Percentiles rank a stretch among this genome's conserved stretches.
These are phyloP conservation scores for Cystobasidium ongulense DNA, from an alignment of 768 basidiomycete genomes.

Conservation along the genomic window DNA sequence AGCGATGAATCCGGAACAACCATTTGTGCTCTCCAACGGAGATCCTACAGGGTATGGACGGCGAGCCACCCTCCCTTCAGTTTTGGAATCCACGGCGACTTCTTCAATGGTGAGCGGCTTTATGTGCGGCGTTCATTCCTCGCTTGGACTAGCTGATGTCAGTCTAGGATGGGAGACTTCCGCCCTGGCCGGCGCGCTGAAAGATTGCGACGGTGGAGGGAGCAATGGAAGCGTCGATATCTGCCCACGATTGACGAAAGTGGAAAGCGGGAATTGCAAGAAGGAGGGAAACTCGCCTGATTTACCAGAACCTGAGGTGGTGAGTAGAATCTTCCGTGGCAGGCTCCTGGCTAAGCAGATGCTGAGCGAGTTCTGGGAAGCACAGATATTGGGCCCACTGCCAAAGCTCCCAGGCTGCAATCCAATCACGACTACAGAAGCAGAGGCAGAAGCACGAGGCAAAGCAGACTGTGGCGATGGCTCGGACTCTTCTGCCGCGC, in stretches of 20 bases:
- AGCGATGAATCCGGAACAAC: background rate
- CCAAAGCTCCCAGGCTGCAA: background rate
- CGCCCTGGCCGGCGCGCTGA: no score
- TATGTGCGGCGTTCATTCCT: no score
- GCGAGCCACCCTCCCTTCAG: no score
- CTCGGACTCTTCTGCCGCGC: no score
- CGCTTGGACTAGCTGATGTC: no score
- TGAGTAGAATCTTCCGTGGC: background rate
- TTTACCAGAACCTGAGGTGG: background rate
- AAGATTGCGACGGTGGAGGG: no score
- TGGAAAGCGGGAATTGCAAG: background rate
- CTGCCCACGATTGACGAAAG: background rate
- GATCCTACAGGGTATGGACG: background rate
- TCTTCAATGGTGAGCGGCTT: no score
- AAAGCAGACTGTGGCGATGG: no score
- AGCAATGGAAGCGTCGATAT: no score
- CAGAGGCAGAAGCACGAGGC: background rate
- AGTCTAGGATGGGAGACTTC: no score
- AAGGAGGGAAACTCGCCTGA: background rate
- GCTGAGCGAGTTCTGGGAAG: background rate
- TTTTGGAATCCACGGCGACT: no score
- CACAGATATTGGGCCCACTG: background rate
- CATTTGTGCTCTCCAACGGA: slow-evolving; percentile 1
- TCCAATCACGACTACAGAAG: background rate
- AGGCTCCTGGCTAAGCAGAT: background rate